Conservation (phyloP, 2,329 filamentous ascomycete species). For the Talaromyces sp. region DNA sequence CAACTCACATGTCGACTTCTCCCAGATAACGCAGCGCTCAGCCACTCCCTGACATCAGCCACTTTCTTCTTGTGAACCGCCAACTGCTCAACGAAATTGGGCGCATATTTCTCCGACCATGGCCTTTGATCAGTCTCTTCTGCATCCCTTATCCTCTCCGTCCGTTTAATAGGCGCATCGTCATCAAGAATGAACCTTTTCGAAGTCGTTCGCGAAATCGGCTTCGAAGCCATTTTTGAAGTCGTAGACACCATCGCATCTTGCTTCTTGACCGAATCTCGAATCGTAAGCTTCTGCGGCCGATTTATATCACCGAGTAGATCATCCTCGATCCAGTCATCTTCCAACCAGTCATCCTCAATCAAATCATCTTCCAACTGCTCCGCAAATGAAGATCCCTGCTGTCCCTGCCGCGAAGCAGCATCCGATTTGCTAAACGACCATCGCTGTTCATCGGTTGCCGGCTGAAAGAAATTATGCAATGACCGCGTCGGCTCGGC, state of each 20-base stretch:
- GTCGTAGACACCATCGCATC: not conserved
- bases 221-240: slow-evolving; percentile 31
- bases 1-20: slow-evolving; percentile 38
- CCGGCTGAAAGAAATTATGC: slow-evolving; percentile 41
- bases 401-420: slow-evolving; percentile 9
- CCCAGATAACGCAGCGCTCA: slow-evolving; percentile 69
- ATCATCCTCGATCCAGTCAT: slow-evolving; percentile 37
- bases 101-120: slow-evolving; percentile 84
- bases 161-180: not conserved
- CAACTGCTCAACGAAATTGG: slow-evolving; percentile 71
- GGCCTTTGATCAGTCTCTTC: slow-evolving; percentile 62
- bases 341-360: slow-evolving; percentile 35
- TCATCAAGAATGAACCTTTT: slow-evolving; percentile 10
- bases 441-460: slow-evolving; percentile 41
- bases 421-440: slow-evolving; percentile 29
- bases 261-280: not conserved
- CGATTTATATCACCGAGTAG: slow-evolving; percentile 17
- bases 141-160: not conserved
- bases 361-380: slow-evolving; percentile 37
- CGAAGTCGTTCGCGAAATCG: slow-evolving; percentile 22
- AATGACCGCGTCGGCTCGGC: slow-evolving; percentile 33
- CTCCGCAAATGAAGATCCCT: slow-evolving; percentile 13
- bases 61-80: slow-evolving; percentile 96
- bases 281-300: not conserved
- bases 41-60: slow-evolving; percentile 76